Base-by-base conservation (phyloP, 2,329 filamentous ascomycete genomes). In the Clathrospora elynae region DNA sequence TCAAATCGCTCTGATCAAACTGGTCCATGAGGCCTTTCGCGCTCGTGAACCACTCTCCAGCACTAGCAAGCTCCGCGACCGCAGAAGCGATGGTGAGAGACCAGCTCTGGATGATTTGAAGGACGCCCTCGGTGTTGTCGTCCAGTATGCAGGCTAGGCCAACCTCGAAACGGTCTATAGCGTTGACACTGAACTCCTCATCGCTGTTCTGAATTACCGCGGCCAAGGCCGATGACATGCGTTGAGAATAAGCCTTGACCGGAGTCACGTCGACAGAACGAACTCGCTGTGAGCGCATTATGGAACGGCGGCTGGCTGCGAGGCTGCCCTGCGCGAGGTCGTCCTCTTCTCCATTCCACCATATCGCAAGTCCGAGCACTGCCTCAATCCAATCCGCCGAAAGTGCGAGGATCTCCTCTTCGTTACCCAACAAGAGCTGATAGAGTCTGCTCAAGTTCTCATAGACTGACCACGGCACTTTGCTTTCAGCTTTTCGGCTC, bases 361-460 rank as follows among this genome's bases (percentile, higher is more conserved):
- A 97, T 5, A 87, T 85, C 20, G 91, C 85, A 35, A 97, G 74
- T 2, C 86, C 88, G 46, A 96, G 73, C 0, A 86, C 87, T 0
- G 90, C 91, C 73, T 97, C 92, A 36, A 92, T 84, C 92, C 92
- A 97, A 69, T 96, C 91, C 61, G 92, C 85, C 1, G 90, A 83
- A 30, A 84, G 82, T 32, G 84, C 81, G 48, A 95, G 75, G 37
- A 96, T 88, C 13, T 90, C 84, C 23, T 85, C 81, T 7, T 83
- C 78, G 51, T 87, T 82, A 23, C 92, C 91, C 4, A 93, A 78
- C 2, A 95, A 73, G 47, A 95, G 85, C 22, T 85, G 85, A 66
- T 96, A 96, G 5, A 96, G 73, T 9, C 83, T 84, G 54, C 86
- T 83, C 38, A 97, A 74, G 55, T 87, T 90, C 64, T 96, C 86